Conservation (phyloP, 257 asterid genomes). For the Primulina eburnea region DNA sequence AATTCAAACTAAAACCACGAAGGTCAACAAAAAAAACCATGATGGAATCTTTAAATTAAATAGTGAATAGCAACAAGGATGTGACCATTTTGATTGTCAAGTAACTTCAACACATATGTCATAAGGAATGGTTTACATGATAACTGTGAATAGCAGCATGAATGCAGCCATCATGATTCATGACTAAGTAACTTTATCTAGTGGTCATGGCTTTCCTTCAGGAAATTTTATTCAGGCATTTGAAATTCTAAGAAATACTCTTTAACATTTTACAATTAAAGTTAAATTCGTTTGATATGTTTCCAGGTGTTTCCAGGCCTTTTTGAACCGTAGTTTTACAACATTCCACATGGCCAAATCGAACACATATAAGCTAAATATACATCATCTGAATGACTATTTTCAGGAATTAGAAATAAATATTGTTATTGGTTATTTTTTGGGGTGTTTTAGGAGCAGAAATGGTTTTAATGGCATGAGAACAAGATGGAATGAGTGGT, state of each 20-base stretch:
- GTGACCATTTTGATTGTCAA: conserved; percentile 17
- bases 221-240: neutral
- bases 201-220: conserved; percentile 12
- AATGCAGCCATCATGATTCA: no score
- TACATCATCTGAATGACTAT: neutral
- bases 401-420: neutral
- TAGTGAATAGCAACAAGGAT: conserved; percentile 3
- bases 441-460: neutral
- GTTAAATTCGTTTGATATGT: conserved; percentile 9
- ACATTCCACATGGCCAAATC: neutral
- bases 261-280: neutral
- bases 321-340: conserved; percentile 4
- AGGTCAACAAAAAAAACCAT: conserved; percentile 13
- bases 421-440: conserved; percentile 1
- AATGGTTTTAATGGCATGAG: no score
- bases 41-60: neutral
- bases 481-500: neutral
- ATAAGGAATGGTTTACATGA: neutral
- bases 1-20: neutral
- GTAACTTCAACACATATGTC: neutral
- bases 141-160: no score
- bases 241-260: conserved; percentile 5
- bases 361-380: conserved; percentile 15
- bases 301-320: neutral
- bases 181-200: no score